Evolutionary conservation across 2,329 filamentous ascomycete species (phyloP).

Genomic region (Talaromyces sp.): DNA sequence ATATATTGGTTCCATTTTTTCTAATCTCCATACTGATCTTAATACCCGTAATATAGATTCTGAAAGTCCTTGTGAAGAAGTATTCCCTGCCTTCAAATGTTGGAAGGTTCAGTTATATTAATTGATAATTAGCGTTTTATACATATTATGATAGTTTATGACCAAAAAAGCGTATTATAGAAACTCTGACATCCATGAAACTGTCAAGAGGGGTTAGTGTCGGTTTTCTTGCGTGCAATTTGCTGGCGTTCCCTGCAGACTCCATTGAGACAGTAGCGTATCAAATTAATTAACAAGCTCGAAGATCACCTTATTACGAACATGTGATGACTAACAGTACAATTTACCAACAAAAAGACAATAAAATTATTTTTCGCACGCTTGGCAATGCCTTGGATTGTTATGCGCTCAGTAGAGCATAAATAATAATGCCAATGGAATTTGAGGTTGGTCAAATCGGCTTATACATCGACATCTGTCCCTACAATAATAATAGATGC

Average conservation of each 20-base stretch:
- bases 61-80: neutral
- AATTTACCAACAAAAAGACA: neutral
- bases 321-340: neutral
- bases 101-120: neutral
- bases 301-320: neutral
- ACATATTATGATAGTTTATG: neutral
- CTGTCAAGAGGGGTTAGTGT: neutral
- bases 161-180: neutral
- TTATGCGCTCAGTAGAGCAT: neutral
- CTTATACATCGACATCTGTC: neutral
- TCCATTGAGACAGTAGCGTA: neutral
- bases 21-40: neutral
- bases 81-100: neutral
- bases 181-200: neutral
- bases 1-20: neutral
- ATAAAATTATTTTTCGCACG: neutral
- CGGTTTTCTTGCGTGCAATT: neutral
- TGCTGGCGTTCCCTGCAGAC: neutral
- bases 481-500: neutral
- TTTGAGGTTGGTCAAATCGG: neutral
- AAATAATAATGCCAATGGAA: neutral
- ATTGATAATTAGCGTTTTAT: neutral
- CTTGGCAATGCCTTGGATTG: neutral
- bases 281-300: neutral
- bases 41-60: neutral